A percentile compares a stretch with the other conserved stretches of the same genome.
Evolutionary conservation across 2,329 filamentous ascomycete species (phyloP).

Genomic region (Talaromyces islandicus): DNA sequence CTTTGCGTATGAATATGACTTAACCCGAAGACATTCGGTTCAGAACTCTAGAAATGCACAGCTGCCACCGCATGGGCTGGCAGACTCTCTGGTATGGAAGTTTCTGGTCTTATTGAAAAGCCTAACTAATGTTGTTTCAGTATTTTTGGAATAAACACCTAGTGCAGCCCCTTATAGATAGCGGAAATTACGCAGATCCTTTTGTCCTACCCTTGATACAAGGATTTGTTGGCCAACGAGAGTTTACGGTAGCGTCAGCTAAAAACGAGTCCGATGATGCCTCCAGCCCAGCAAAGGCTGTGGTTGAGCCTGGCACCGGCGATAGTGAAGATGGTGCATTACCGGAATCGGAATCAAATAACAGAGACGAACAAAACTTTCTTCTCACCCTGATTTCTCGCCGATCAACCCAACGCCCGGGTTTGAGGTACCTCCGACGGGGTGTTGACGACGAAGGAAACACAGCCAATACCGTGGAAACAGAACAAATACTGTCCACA

Average conservation of each 20-base stretch:
- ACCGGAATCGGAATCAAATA: conserved; percentile 23
- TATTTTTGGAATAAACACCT: conserved; percentile 92
- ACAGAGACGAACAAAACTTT: conserved; percentile 45
- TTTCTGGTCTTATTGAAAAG: background rate
- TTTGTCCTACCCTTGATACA: conserved; percentile 81
- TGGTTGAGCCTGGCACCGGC: conserved; percentile 17
- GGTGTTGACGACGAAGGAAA: conserved; percentile 87
- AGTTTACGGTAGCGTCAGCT: conserved; percentile 64
- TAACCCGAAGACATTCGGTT: conserved; percentile 60
- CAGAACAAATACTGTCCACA: conserved; percentile 82
- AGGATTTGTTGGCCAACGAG: conserved; percentile 83
- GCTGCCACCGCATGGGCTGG: conserved; percentile 63
- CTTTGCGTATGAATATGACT: conserved; percentile 90
- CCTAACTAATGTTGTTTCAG: conserved; percentile 22
- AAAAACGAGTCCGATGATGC: conserved; percentile 2
- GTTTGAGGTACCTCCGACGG: conserved; percentile 80
- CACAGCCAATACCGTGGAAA: conserved; percentile 87
- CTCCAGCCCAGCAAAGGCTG: conserved; percentile 13
- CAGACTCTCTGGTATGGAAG: conserved; percentile 58
- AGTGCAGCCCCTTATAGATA: conserved; percentile 64
- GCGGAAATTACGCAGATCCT: conserved; percentile 54
- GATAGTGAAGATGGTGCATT: conserved; percentile 38
- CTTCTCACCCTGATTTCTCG: conserved; percentile 89
- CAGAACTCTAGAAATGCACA: conserved; percentile 38
- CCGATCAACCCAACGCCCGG: conserved; percentile 77